phyloP scores from a whole-genome alignment of 768 basidiomycete genomes.

The Suillus discolor region DNA sequence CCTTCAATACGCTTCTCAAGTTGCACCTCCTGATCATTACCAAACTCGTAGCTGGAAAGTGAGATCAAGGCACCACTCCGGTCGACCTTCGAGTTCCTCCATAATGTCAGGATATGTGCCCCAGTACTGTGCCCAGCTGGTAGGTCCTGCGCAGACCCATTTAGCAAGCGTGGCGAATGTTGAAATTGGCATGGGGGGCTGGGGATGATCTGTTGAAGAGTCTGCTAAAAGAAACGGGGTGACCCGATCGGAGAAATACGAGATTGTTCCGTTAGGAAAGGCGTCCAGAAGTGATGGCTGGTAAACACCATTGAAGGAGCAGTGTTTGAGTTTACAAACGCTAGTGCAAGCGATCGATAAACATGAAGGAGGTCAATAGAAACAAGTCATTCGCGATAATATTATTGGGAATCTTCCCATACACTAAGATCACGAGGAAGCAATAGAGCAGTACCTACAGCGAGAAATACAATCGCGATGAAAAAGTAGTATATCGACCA shows the following conservation, averaged over 20 bases:
- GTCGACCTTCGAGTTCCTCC: constrained; percentile 75
- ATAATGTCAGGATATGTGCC: constrained; percentile 46
- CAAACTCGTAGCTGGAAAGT: constrained; percentile 97
- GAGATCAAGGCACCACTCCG: constrained; percentile 95
- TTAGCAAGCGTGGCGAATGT: constrained; percentile 66
- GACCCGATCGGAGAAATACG: constrained; percentile 97
- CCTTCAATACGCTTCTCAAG: constrained; percentile 87
- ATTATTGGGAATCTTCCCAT: not conserved
- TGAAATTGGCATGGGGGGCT: constrained; percentile 47
- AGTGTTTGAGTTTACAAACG: constrained; percentile 89
- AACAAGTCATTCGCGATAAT: not conserved
- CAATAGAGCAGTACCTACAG: not conserved
- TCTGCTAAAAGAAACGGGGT: constrained; percentile 62
- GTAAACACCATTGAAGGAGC: constrained; percentile 96
- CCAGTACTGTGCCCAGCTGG: constrained; percentile 58
- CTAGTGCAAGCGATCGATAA: constrained; percentile 35
- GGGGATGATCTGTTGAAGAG: constrained; percentile 21
- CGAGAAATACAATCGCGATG: not conserved
- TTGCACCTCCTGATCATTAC: constrained; percentile 60
- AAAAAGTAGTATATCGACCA: not conserved
- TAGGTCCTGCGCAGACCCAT: constrained; percentile 72
- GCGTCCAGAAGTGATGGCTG: constrained; percentile 91
- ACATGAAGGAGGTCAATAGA: not conserved
- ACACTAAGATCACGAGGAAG: not conserved
- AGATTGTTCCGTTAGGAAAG: constrained; percentile 84